A percentile compares a stretch with the other conserved stretches of the same genome.
phyloP scores from a whole-genome alignment of 441 rosid genomes.

The Mallotus repandus region DNA sequence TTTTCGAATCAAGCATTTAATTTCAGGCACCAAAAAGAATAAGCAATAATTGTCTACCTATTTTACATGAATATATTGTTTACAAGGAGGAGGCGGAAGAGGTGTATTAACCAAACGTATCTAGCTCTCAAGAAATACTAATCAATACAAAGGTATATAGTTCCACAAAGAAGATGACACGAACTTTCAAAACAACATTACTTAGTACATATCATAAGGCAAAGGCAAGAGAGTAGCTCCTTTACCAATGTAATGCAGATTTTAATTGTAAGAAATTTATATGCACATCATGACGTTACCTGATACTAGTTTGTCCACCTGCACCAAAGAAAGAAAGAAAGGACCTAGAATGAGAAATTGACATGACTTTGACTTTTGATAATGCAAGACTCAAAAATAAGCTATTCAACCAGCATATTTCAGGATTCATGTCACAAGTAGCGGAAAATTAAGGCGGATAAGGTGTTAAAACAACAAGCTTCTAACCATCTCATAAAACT shows the following conservation, averaged over 20 bases:
- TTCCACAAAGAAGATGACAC: background rate
- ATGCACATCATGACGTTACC: slow-evolving; percentile 38
- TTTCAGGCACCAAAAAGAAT: background rate
- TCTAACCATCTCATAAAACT: background rate
- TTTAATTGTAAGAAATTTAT: background rate
- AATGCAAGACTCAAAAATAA: background rate
- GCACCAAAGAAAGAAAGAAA: slow-evolving; percentile 27
- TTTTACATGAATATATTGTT: background rate
- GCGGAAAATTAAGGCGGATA: background rate
- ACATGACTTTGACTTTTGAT: background rate
- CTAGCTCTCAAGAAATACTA: background rate
- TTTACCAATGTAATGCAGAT: background rate
- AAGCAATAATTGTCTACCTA: background rate
- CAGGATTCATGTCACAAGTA: background rate
- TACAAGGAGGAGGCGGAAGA: background rate
- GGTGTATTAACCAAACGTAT: background rate
- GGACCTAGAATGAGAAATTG: slow-evolving; percentile 17
- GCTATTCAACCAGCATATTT: background rate
- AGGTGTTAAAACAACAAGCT: background rate
- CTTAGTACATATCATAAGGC: background rate
- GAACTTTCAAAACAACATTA: background rate
- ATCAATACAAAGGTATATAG: background rate
- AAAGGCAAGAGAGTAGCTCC: background rate
- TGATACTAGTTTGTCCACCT: slow-evolving; percentile 89
- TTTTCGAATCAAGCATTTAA: background rate